Conservation (phyloP, 345 rosid genomes). For the Toxicodendron radicans region DNA sequence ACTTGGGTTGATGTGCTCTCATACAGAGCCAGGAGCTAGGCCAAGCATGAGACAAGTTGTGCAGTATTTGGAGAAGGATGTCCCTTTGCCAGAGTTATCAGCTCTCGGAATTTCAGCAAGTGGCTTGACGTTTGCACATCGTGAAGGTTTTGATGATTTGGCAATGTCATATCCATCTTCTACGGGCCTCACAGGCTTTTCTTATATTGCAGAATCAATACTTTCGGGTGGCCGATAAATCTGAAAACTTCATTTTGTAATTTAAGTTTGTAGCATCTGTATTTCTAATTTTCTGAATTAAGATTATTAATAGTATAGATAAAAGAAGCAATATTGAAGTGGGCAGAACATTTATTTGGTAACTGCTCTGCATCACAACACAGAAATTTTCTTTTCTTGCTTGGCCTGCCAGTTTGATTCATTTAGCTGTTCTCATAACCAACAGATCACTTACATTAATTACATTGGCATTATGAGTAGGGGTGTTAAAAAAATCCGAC, state of each 20-base stretch:
- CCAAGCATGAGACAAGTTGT: conserved; percentile 62
- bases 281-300: too few relatives aligned
- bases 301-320: too few relatives aligned
- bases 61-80: conserved; percentile 44
- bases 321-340: too few relatives aligned
- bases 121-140: conserved; percentile 33
- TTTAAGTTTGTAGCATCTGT: too few relatives aligned
- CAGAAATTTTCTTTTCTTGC: not conserved
- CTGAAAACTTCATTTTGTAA: too few relatives aligned
- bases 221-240: conserved; percentile 54
- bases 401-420: not conserved
- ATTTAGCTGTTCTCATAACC: too few relatives aligned
- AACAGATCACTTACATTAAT: too few relatives aligned
- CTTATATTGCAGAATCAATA: conserved; percentile 47
- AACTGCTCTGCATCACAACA: too few relatives aligned
- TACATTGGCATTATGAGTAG: too few relatives aligned
- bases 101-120: conserved; percentile 31
- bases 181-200: conserved; percentile 29
- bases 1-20: conserved; percentile 63
- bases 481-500: too few relatives aligned
- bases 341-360: too few relatives aligned
- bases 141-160: conserved; percentile 47
- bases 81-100: conserved; percentile 42
- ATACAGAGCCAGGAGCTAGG: conserved; percentile 41
- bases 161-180: conserved; percentile 42